phyloP scores from a whole-genome alignment of 192 early-diverging fungal species.

The Coemansia sp. region DNA sequence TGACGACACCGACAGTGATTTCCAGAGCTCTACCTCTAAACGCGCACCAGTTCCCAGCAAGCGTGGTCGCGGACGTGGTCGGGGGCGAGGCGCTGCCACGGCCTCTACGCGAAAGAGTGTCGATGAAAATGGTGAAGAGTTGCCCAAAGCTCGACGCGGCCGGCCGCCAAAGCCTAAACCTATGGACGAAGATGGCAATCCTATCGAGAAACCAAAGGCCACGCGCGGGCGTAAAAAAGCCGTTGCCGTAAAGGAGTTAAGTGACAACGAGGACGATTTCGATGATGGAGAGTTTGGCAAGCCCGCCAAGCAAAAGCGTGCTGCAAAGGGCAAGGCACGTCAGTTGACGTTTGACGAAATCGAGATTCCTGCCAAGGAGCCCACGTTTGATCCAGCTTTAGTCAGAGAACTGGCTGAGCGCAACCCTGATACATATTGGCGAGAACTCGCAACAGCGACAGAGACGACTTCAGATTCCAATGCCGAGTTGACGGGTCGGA shows the following conservation, averaged over 20 bases:
- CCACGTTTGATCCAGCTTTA: conserved; percentile 58
- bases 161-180: conserved; percentile 35
- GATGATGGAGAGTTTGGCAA: conserved; percentile 20
- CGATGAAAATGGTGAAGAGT: conserved; percentile 23
- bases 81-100: conserved; percentile 28
- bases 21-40: conserved; percentile 31
- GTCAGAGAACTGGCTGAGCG: conserved; percentile 56
- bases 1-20: conserved; percentile 48
- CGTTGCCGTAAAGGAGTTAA: background rate
- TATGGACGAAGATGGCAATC: conserved; percentile 6
- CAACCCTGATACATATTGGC: conserved; percentile 60
- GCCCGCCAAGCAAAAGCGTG: conserved; percentile 17
- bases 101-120: conserved; percentile 9
- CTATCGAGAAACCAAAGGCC: conserved; percentile 30
- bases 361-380: conserved; percentile 22
- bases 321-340: conserved; percentile 45
- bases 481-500: conserved; percentile 16
- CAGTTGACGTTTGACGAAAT: conserved; percentile 53
- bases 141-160: conserved; percentile 42
- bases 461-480: background rate
- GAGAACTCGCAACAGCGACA: conserved; percentile 14
- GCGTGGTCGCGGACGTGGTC: conserved; percentile 44
- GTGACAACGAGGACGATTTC: conserved; percentile 30
- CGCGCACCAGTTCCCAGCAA: conserved; percentile 28
- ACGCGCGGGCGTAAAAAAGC: conserved; percentile 48